Percentiles rank a stretch among this genome's conserved stretches.
Conservation (phyloP, 2,329 filamentous ascomycete genomes). For the Alternaria gaisen region DNA sequence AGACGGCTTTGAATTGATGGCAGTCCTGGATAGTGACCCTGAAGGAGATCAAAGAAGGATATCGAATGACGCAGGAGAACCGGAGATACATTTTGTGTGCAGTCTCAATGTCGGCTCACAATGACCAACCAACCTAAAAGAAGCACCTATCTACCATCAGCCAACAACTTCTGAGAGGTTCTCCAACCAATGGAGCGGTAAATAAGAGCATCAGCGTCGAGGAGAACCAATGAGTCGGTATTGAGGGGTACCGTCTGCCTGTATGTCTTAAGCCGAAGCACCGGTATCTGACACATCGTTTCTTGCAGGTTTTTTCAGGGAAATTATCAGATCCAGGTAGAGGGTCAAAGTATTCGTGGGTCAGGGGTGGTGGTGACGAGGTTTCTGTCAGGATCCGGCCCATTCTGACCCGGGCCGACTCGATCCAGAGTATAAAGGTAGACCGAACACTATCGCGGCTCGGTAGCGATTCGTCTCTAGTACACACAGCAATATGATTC, state of each 20-base stretch:
- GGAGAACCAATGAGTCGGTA: not conserved
- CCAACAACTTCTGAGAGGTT: not conserved
- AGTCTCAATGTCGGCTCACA: not conserved
- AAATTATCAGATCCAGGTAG: not conserved
- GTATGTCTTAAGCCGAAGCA: not conserved
- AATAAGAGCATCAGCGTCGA: not conserved
- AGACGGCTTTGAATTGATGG: not conserved
- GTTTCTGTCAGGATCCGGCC: not conserved
- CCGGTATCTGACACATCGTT: not conserved
- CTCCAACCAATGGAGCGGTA: not conserved
- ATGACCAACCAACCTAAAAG: not conserved
- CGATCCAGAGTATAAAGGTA: too few relatives aligned
- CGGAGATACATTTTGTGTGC: not conserved
- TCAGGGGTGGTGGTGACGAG: constrained; percentile 1
- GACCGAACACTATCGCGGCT: too few relatives aligned
- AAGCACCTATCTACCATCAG: not conserved
- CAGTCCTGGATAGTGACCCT: not conserved
- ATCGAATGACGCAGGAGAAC: not conserved
- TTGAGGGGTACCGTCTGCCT: not conserved
- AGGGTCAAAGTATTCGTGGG: not conserved
- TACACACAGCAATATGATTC: too few relatives aligned
- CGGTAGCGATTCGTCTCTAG: too few relatives aligned
- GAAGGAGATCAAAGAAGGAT: not conserved
- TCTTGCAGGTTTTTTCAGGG: not conserved
- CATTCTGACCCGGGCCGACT: too few relatives aligned